Conservation (phyloP, 2,329 filamentous ascomycete genomes). For the Diaporthe citriasiana region DNA sequence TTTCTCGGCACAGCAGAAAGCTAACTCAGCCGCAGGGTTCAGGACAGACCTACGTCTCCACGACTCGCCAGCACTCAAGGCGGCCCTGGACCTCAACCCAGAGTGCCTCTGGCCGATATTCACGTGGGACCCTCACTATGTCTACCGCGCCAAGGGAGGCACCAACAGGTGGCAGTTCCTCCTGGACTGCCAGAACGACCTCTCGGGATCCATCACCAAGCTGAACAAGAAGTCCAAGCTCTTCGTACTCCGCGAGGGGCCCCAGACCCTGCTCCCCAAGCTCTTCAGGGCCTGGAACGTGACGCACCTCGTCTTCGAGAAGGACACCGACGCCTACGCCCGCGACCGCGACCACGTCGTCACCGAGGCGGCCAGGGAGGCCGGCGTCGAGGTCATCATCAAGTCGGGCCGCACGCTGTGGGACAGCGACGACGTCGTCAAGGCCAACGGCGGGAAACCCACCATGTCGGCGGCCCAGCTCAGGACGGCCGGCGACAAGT, state of each 20-base stretch:
- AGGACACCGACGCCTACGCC: conserved; percentile 82
- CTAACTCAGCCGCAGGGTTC: conserved; percentile 67
- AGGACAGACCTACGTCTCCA: conserved; percentile 83
- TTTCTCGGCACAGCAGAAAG: background rate
- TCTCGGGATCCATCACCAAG: conserved; percentile 75
- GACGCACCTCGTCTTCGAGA: conserved; percentile 84
- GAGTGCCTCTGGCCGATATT: conserved; percentile 80
- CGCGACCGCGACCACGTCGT: conserved; percentile 74
- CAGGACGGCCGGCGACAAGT: conserved; percentile 71
- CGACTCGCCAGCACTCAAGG: conserved; percentile 80
- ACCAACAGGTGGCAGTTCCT: conserved; percentile 83
- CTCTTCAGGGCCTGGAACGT: conserved; percentile 81
- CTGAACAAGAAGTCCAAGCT: conserved; percentile 80
- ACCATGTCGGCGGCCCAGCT: conserved; percentile 82
- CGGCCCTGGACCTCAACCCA: conserved; percentile 78
- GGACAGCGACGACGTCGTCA: conserved; percentile 79
- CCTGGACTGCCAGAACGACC: conserved; percentile 80
- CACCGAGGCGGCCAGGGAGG: conserved; percentile 69
- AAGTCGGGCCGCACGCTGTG: conserved; percentile 78
- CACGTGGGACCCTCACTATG: conserved; percentile 86
- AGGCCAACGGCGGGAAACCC: conserved; percentile 75
- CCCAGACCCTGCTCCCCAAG: conserved; percentile 79
- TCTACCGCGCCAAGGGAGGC: conserved; percentile 78
- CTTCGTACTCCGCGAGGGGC: conserved; percentile 79
- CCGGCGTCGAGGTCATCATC: conserved; percentile 77